phyloP scores from a whole-genome alignment of 1,139 yeast genomes.

The Candida frijolesensis region DNA sequence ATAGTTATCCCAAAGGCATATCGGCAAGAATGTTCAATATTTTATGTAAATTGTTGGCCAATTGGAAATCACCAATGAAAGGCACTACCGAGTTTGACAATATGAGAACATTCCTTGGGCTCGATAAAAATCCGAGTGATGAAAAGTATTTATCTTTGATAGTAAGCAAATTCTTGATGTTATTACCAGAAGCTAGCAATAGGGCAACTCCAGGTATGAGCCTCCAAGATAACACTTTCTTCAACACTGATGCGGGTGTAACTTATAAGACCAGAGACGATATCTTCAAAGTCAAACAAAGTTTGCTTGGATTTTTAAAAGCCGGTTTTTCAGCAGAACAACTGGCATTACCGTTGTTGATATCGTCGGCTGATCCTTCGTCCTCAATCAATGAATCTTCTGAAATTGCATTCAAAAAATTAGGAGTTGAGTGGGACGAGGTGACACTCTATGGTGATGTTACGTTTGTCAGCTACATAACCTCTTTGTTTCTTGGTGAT shows the following conservation, averaged over 20 bases:
- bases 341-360: constrained; percentile 49
- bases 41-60: constrained; percentile 54
- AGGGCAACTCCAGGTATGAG: constrained; percentile 60
- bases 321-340: constrained; percentile 40
- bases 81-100: constrained; percentile 46
- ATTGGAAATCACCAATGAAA: constrained; percentile 53
- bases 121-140: constrained; percentile 34
- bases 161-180: constrained; percentile 58
- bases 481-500: constrained; percentile 50
- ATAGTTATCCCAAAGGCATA: constrained; percentile 35
- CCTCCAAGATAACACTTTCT: constrained; percentile 54
- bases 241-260: constrained; percentile 70
- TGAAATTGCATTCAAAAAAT: constrained; percentile 51
- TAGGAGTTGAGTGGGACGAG: constrained; percentile 56
- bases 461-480: constrained; percentile 43
- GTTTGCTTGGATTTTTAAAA: constrained; percentile 36
- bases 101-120: constrained; percentile 29
- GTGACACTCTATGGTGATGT: constrained; percentile 11
- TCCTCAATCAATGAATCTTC: constrained; percentile 56
- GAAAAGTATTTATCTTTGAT: constrained; percentile 45
- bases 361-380: constrained; percentile 65
- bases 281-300: constrained; percentile 46
- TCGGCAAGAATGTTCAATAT: constrained; percentile 65
- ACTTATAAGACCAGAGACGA: constrained; percentile 51
- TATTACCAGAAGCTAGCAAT: constrained; percentile 43